Evolutionary conservation across 2,329 filamentous ascomycete genomes (phyloP), one percentile per base, ranked within the genome.

Genomic region (Penicillium sp.): DNA sequence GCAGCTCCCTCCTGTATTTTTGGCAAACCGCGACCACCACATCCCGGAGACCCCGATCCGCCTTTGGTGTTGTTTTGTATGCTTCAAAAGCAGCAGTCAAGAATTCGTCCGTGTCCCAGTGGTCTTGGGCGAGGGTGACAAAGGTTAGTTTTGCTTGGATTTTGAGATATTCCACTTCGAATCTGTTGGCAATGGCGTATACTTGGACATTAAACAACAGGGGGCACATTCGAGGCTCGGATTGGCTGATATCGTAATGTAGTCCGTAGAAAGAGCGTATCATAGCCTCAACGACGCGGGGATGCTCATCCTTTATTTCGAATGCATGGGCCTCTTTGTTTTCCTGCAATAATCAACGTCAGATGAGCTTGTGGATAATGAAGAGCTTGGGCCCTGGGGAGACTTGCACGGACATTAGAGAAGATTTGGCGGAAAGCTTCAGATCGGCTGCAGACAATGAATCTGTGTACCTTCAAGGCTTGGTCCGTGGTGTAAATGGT

Each of bases 1-100:
- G 51, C 17, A 48, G 21, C 4, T 19, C 33, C 42, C 17, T 54
- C n/a, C 29, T 27, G 17, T 54, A 7, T 2, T 19, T 54, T n/a
- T 54, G 50, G 21, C 31, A 54, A 12, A 47, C 23, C 8, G 41
- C 41, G 1, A 54, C 59, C 10, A 56, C 52, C 13, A 51, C 19
- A 31, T 59, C 59, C 45, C 59, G 49, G 10, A 58, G 40, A 13
- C 45, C 56, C 10, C 56, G 56, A 29, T 58, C 56, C 3, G 15
- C 25, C 15, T 38, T n/a, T 17, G 33, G n/a, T 8, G 51, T 56
- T 6, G 33, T 45, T 19, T 13, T 49, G 33, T 50, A 58, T 42
- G 25, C 56, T n/a, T 56, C 45, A n/a, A n/a, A 42, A 23, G 38
- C 43, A 8, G 45, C 38, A n/a, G 21, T 29, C 29, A 45, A 13